Evolutionary conservation across 495 filamentous ascomycete genomes (phyloP).

Genomic region (Paragyromitra xinjiangensis): DNA sequence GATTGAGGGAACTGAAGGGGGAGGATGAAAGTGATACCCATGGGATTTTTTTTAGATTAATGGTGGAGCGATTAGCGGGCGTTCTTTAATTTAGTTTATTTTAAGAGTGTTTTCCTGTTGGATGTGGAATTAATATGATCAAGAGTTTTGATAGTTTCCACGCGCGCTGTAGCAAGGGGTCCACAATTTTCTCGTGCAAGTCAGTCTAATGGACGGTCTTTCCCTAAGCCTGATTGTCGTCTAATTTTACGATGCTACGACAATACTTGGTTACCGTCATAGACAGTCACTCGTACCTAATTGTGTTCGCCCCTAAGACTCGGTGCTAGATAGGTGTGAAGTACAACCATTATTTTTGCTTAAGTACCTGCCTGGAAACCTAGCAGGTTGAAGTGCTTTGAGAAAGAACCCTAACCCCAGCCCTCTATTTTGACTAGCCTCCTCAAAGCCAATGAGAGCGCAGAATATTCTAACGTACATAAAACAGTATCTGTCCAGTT

Average conservation of each 20-base stretch:
- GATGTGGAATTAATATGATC: neutral
- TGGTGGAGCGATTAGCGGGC: neutral
- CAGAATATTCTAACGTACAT: too few relatives aligned
- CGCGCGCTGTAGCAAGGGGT: neutral
- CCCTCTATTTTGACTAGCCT: too few relatives aligned
- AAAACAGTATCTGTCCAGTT: too few relatives aligned
- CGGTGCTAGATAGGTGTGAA: too few relatives aligned
- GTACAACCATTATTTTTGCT: too few relatives aligned
- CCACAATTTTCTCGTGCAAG: neutral
- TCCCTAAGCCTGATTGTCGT: neutral
- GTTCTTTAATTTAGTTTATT: neutral
- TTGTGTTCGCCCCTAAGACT: too few relatives aligned
- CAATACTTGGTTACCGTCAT: neutral
- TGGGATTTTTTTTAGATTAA: neutral
- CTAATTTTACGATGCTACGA: neutral
- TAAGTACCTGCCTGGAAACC: too few relatives aligned
- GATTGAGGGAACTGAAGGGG: conserved; percentile 37
- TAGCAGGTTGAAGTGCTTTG: too few relatives aligned
- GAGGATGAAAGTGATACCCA: neutral
- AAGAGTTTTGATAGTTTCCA: neutral
- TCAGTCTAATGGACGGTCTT: neutral
- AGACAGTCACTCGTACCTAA: neutral
- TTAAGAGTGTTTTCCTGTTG: neutral
- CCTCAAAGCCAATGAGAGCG: too few relatives aligned
- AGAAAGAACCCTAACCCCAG: too few relatives aligned